Conservation (phyloP, 192 early-diverging fungal genomes). For the Piromyces finnis region DNA sequence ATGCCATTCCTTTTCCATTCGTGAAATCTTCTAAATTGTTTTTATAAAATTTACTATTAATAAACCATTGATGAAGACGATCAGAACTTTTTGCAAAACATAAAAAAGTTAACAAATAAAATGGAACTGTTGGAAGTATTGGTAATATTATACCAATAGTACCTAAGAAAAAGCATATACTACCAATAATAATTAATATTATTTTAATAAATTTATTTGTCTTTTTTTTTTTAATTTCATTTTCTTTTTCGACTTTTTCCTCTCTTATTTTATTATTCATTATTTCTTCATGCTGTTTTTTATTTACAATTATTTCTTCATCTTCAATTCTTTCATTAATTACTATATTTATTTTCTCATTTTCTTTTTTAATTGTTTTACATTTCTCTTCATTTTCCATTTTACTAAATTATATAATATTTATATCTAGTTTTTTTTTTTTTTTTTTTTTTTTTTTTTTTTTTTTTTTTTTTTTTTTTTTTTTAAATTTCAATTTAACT, state of each 20-base stretch:
- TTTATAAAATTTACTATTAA: not conserved
- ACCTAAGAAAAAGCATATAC: not conserved
- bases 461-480: too few species aligned
- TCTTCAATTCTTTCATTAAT: too few species aligned
- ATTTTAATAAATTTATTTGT: not conserved
- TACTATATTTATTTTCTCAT: too few species aligned
- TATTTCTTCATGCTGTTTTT: not conserved
- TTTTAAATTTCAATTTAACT: too few species aligned
- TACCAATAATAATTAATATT: not conserved
- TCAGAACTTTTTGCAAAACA: not conserved
- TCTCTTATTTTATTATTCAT: not conserved
- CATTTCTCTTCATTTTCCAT: too few species aligned
- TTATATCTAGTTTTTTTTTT: too few species aligned
- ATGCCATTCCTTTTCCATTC: not conserved
- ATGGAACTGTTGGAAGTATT: not conserved
- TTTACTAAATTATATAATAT: too few species aligned
- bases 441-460: too few species aligned
- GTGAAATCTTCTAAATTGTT: not conserved
- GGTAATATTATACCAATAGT: not conserved
- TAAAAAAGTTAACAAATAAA: not conserved
- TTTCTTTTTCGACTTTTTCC: not conserved
- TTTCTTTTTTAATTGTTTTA: too few species aligned
- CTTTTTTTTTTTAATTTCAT: not conserved
- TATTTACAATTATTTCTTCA: not conserved
- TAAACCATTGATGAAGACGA: not conserved